Evolutionary conservation across 2,329 filamentous ascomycete genomes (phyloP).

Genomic region (Leptoxyphium fumago): DNA sequence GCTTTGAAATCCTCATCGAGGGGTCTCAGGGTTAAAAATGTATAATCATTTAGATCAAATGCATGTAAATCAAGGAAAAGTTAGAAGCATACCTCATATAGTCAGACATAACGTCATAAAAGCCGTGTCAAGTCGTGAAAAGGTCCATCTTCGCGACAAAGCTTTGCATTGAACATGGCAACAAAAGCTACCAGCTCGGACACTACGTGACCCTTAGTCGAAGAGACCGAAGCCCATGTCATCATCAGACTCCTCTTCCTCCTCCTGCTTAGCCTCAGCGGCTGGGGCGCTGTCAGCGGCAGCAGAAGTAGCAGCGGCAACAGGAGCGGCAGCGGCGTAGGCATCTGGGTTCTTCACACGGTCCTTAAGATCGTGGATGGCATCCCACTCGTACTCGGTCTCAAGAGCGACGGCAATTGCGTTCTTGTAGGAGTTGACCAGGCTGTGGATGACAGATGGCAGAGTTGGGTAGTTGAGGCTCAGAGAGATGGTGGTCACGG

Average conservation of each 20-base stretch:
- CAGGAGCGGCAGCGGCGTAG: conserved; percentile 73
- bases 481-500: conserved; percentile 82
- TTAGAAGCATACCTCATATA: conserved; percentile 26
- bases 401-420: conserved; percentile 73
- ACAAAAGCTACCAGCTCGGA: conserved; percentile 5
- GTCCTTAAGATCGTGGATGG: conserved; percentile 97
- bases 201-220: conserved; percentile 27
- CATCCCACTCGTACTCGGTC: conserved; percentile 87
- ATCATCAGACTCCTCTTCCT: conserved; percentile 48
- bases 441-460: conserved; percentile 87
- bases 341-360: conserved; percentile 97
- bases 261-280: conserved; percentile 43
- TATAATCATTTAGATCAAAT: conserved; percentile 40
- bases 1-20: conserved; percentile 44
- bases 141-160: conserved; percentile 3
- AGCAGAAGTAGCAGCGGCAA: conserved; percentile 41
- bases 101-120: conserved; percentile 14
- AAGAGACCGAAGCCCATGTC: conserved; percentile 42
- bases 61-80: conserved; percentile 2
- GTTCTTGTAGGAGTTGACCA: conserved; percentile 99
- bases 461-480: conserved; percentile 90
- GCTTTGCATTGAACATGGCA: conserved; percentile 10
- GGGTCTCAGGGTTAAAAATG: conserved; percentile 51
- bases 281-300: conserved; percentile 37
- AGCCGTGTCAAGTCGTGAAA: conserved; percentile 4